Base-by-base conservation (phyloP, 371 early-diverging fungal genomes). In the Basidiobolus meristosporus region DNA sequence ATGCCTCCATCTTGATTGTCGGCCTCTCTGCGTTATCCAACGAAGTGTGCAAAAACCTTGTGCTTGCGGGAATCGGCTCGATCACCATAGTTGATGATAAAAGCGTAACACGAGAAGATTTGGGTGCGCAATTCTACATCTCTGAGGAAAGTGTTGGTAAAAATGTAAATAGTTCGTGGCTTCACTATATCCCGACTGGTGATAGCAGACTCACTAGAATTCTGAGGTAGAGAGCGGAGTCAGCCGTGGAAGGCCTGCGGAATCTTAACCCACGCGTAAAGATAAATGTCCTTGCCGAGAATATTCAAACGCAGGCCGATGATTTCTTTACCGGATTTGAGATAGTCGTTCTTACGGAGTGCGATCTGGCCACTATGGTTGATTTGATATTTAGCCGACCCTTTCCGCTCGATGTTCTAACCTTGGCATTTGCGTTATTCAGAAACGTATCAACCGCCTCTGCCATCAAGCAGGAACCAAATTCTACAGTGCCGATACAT, bases 31-130 rank as follows among this genome's bases (percentile, higher is more conserved):
- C 72, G 2, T 46, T 85, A 32, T 62, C 68, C 39, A 72, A 69
- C 45, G 95, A 93, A 52, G 66, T 82, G 17, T 65, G 76, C 58
- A 93, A 93, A 54, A 91, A 90, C 54, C 57, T 92, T 36, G 89
- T 83, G 2, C 65, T 93, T 9, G 83, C 90, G 0, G 95, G 95
- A 16, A 56, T 90, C 12, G 90, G 88, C 0, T 53, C 60, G 0
- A 53, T 92, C 17, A 75, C 77, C 0, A 36, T 92, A 0, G 41
- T 71, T 20, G 90, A 87, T 38, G 57, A 63, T 31, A 50, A 52
- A 7, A 32, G 37, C 0, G 80, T 90, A 1, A 51, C 44, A 0
- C 57, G 54, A 20, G 46, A 59, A 17, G 89, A 90, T 44, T 57
- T 90, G n/a, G 82, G 78, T 1, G 60, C 75, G 3, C 85, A 86